Percentiles rank a stretch among this genome's conserved stretches.
Conservation (phyloP, 1,284 basidiomycete genomes). For the Rhodotorula sp. region DNA sequence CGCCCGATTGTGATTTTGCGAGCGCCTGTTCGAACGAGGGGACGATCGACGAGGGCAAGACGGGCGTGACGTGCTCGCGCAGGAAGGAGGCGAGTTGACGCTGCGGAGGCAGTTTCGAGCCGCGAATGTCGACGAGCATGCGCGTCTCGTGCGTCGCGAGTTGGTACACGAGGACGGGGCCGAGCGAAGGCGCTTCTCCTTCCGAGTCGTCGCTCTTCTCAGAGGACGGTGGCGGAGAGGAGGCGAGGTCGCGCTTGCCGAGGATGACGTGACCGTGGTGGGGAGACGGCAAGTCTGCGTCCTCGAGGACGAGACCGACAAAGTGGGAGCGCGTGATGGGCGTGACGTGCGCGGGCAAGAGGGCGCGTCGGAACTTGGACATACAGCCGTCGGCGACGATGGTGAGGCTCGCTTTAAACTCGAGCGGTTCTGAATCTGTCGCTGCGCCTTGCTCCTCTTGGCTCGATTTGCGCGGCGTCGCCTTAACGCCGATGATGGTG, state of each 20-base stretch:
- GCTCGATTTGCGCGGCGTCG: constrained; percentile 54
- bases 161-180: constrained; percentile 87
- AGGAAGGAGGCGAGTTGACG: constrained; percentile 78
- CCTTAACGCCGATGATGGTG: constrained; percentile 63
- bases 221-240: background rate
- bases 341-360: constrained; percentile 53
- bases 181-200: constrained; percentile 50
- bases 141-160: constrained; percentile 74
- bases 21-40: constrained; percentile 51
- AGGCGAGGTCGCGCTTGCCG: constrained; percentile 49
- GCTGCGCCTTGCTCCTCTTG: background rate
- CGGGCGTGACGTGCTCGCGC: constrained; percentile 67
- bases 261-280: constrained; percentile 84
- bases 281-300: constrained; percentile 74
- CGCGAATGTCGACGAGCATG: constrained; percentile 88
- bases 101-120: constrained; percentile 65
- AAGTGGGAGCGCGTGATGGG: constrained; percentile 71
- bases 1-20: constrained; percentile 47
- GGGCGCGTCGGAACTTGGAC: constrained; percentile 68
- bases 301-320: constrained; percentile 73
- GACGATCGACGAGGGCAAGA: constrained; percentile 71
- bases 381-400: constrained; percentile 94
- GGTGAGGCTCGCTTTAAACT: constrained; percentile 69
- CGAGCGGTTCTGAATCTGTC: constrained; percentile 31
- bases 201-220: background rate